Conservation (phyloP, 805 yeast genomes). For the Wickerhamiella azymoides region DNA sequence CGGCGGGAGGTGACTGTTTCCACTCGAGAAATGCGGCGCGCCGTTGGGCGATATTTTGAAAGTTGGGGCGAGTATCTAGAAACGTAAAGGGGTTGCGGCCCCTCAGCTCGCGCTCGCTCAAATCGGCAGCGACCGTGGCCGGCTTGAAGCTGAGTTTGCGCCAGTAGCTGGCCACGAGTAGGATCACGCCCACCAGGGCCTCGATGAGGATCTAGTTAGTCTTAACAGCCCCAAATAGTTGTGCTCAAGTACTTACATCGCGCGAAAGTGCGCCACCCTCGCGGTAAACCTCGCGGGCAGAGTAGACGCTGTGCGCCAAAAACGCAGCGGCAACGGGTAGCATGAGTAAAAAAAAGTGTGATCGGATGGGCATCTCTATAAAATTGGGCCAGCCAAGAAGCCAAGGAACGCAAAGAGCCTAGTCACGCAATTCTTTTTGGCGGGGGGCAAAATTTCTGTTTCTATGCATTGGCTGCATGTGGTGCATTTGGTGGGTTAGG, state of each 20-base stretch:
- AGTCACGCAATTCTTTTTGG: no score
- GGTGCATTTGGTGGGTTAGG: no score
- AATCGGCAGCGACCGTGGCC: slow-evolving; percentile 36
- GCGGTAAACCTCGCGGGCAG: not conserved
- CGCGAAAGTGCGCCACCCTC: not conserved
- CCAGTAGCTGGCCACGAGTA: slow-evolving; percentile 28
- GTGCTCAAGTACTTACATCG: slow-evolving; percentile 10
- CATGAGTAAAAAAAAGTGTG: not conserved
- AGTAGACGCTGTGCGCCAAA: slow-evolving; percentile 1
- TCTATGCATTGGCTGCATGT: no score
- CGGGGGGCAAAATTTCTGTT: not conserved
- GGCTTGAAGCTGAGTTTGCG: slow-evolving; percentile 30
- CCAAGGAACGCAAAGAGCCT: no score
- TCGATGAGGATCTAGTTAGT: slow-evolving; percentile 33
- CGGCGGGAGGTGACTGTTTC: slow-evolving; percentile 9
- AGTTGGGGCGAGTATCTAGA: slow-evolving; percentile 38
- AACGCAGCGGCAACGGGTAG: not conserved
- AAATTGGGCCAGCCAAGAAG: no score
- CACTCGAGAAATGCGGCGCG: slow-evolving; percentile 31
- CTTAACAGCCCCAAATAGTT: not conserved
- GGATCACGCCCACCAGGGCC: slow-evolving; percentile 33
- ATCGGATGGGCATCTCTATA: no score
- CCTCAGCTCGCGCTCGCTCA: slow-evolving; percentile 32
- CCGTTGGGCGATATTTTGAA: slow-evolving; percentile 35
- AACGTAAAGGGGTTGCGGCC: slow-evolving; percentile 36